Base-by-base conservation (phyloP, 768 basidiomycete genomes). In the Termitomyces sp. region DNA sequence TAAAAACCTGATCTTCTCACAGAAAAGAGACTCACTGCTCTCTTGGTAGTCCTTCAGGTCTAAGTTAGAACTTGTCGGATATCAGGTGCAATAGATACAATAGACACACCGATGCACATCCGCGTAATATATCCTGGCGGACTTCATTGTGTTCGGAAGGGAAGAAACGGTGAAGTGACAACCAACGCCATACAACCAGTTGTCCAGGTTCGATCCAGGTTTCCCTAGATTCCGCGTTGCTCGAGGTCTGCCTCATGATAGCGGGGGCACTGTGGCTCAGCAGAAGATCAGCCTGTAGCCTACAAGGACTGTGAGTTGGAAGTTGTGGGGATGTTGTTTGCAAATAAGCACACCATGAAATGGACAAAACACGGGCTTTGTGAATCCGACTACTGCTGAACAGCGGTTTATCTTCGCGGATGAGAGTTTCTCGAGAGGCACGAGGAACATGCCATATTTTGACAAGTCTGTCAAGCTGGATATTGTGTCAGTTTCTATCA, bases 401-500 rank as follows among this genome's bases (percentile, higher is more conserved):
- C 3, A 93, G 68, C 0, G 91, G 89, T 61, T 91, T 91, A 60
- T 92, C 89, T 68, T 87, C 85, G 36, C 88, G 77, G 50, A 75
- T 72, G 52, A 85, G 72, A 10, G 60, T 60, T n/a, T 75, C 69
- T 3, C 61, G 55, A 20, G 74, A 68, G 36, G 70, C 73, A 2
- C 69, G 71, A 28, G 81, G 79, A 20, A 87, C 70, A 49, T 78
- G 74, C 91, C 91, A 93, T 6, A 93, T 89, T 70, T 91, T 91
- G 36, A 91, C 82, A 3, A 77, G 73, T 59, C 88, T 81, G 63
- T 93, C 91, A 63, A 90, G 75, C 90, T 92, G 55, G 14, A 57
- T 36, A 16, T 47, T 18, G 33, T 23, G 16, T 61, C 47, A 36
- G 14, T 48, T 44, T 43, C 20, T 55, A 44, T 5, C 47, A 28